Conservation (phyloP, 345 rosid genomes). For the Citrus sp. region DNA sequence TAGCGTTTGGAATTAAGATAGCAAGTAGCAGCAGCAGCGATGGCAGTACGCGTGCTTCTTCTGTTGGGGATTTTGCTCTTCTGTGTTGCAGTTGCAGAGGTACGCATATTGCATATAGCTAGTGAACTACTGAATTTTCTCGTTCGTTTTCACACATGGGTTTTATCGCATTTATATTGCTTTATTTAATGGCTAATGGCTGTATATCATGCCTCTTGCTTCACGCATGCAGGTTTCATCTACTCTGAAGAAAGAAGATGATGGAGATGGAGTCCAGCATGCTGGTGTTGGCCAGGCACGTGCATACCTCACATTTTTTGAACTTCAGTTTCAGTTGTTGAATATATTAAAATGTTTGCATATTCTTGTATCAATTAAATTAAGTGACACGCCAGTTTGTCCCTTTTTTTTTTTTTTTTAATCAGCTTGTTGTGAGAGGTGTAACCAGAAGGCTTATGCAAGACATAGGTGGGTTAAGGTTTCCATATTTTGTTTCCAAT, state of each 20-base stretch:
- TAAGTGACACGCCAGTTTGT: not conserved
- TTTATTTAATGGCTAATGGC: not conserved
- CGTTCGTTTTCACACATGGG: not conserved
- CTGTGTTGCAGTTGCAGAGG: conserved; percentile 23
- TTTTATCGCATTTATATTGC: not conserved
- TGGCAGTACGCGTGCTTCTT: conserved; percentile 20
- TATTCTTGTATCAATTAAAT: not conserved
- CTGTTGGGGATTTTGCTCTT: conserved; percentile 13
- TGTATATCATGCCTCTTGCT: not conserved
- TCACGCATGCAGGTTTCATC: conserved; percentile 26
- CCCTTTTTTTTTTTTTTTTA: too few relatives aligned
- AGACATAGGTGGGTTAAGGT: conserved; percentile 25
- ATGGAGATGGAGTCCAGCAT: not conserved
- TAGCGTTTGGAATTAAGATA: too few relatives aligned
- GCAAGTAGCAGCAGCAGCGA: conserved; percentile 1
- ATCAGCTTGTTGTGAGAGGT: conserved; percentile 22
- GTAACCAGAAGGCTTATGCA: conserved; percentile 39
- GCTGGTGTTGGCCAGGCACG: not conserved
- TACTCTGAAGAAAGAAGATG: conserved; percentile 16
- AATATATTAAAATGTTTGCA: not conserved
- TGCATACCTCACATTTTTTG: not conserved
- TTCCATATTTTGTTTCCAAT: too few relatives aligned
- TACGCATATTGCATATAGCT: not conserved
- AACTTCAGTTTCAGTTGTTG: not conserved
- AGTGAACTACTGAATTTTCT: too few relatives aligned